Conservation (phyloP, 1,284 basidiomycete species). For the Ustilago xerochloae region DNA sequence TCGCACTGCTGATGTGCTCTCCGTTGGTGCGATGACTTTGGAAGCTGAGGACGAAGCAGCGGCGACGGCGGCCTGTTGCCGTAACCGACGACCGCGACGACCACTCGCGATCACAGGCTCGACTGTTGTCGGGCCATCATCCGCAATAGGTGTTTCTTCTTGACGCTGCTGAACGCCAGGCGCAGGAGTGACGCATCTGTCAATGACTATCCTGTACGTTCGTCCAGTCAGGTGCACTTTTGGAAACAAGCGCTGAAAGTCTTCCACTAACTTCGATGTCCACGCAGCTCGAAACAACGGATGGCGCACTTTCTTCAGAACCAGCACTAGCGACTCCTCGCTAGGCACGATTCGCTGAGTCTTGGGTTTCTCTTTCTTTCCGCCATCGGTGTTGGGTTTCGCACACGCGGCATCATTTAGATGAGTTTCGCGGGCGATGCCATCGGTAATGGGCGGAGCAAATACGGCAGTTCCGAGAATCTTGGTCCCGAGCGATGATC, state of each 20-base stretch:
- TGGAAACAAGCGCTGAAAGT: constrained; percentile 19
- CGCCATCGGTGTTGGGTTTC: background rate
- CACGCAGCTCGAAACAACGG: constrained; percentile 28
- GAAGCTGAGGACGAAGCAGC: background rate
- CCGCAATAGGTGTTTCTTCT: background rate
- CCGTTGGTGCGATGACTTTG: background rate
- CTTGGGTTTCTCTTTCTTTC: background rate
- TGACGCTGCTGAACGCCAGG: background rate
- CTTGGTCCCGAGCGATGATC: constrained; percentile 8
- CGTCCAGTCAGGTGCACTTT: constrained; percentile 16
- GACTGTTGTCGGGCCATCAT: background rate
- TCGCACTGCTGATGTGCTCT: background rate
- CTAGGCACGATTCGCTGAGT: constrained; percentile 15
- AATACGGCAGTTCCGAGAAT: too few relatives aligned
- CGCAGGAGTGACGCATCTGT: constrained; percentile 14
- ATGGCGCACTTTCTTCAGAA: constrained; percentile 29
- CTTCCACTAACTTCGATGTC: constrained; percentile 23
- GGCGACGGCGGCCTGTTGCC: background rate
- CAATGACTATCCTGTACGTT: constrained; percentile 19
- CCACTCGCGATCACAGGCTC: constrained; percentile 5
- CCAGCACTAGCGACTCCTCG: constrained; percentile 33
- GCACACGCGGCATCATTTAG: background rate
- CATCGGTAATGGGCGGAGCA: background rate
- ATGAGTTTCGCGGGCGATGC: background rate
- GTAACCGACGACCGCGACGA: constrained; percentile 18